Percentiles rank a stretch among this genome's conserved stretches.
These are phyloP conservation scores for Penicillium expansum DNA, from an alignment of 2,329 filamentous ascomycete species.

Conservation along the genomic window DNA sequence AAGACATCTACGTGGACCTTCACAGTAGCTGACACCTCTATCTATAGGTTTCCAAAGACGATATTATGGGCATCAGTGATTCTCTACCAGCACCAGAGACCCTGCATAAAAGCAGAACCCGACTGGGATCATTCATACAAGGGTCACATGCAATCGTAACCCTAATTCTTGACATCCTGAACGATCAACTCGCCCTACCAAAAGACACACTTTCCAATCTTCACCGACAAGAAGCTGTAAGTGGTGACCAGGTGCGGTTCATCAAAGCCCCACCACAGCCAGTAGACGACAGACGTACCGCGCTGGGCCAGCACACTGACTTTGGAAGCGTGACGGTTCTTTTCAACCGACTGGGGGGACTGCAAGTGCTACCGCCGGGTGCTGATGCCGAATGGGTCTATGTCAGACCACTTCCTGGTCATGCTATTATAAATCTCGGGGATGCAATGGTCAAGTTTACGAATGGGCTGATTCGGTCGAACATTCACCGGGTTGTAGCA, in stretches of 20 bases:
- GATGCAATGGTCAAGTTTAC: slow-evolving; percentile 48
- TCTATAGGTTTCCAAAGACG: slow-evolving; percentile 51
- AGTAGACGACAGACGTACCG: slow-evolving; percentile 41
- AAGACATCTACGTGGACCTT: background rate
- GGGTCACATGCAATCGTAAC: slow-evolving; percentile 47
- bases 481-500: slow-evolving; percentile 51
- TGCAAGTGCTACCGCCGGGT: slow-evolving; percentile 52
- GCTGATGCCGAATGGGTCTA: slow-evolving; percentile 50
- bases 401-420: slow-evolving; percentile 51
- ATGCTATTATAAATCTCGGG: slow-evolving; percentile 46
- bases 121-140: slow-evolving; percentile 46
- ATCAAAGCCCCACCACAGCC: slow-evolving; percentile 51
- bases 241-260: slow-evolving; percentile 56
- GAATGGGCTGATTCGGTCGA: slow-evolving; percentile 40
- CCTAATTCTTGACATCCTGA: slow-evolving; percentile 46
- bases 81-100: slow-evolving; percentile 45
- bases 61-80: slow-evolving; percentile 44
- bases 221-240: slow-evolving; percentile 44
- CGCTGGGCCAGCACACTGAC: slow-evolving; percentile 56
- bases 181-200: slow-evolving; percentile 45
- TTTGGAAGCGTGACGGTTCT: slow-evolving; percentile 57
- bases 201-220: slow-evolving; percentile 44
- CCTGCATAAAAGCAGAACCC: slow-evolving; percentile 36
- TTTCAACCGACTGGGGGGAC: slow-evolving; percentile 56
- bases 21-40: background rate